Percentiles rank a stretch among this genome's conserved stretches.
Evolutionary conservation across 2,329 filamentous ascomycete genomes (phyloP).

Genomic region (Penicillium verrucosum): DNA sequence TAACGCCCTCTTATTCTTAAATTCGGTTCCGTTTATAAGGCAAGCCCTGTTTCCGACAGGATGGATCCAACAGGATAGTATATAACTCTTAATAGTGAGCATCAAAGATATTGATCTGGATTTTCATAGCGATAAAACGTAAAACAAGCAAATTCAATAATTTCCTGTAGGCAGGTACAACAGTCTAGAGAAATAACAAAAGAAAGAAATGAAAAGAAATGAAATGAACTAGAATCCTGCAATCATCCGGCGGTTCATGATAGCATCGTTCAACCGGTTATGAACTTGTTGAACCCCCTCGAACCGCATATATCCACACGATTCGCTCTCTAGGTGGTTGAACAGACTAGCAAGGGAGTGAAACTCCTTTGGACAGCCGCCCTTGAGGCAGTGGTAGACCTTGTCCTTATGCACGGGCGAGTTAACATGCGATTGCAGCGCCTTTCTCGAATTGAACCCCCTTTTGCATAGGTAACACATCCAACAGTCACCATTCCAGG

Average conservation of each 20-base stretch:
- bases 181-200: background rate
- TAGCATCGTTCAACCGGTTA: background rate
- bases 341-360: slow-evolving; percentile 41
- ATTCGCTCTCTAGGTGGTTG: slow-evolving; percentile 48
- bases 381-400: slow-evolving; percentile 46
- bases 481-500: background rate
- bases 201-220: too few relatives aligned
- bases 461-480: slow-evolving; percentile 55
- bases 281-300: slow-evolving; percentile 35
- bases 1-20: too few relatives aligned
- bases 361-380: slow-evolving; percentile 38
- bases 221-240: background rate
- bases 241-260: background rate
- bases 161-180: background rate
- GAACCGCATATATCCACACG: slow-evolving; percentile 42
- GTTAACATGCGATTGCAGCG: slow-evolving; percentile 54
- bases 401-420: slow-evolving; percentile 52
- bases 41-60: too few relatives aligned
- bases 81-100: too few relatives aligned
- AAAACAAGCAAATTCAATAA: background rate
- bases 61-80: too few relatives aligned
- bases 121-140: too few relatives aligned
- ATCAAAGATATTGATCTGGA: too few relatives aligned
- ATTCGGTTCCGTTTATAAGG: too few relatives aligned
- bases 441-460: slow-evolving; percentile 35